A percentile compares a stretch with the other conserved stretches of the same genome.
phyloP scores from a whole-genome alignment of 371 early-diverging fungal genomes.

The Mucor plumbeus region DNA sequence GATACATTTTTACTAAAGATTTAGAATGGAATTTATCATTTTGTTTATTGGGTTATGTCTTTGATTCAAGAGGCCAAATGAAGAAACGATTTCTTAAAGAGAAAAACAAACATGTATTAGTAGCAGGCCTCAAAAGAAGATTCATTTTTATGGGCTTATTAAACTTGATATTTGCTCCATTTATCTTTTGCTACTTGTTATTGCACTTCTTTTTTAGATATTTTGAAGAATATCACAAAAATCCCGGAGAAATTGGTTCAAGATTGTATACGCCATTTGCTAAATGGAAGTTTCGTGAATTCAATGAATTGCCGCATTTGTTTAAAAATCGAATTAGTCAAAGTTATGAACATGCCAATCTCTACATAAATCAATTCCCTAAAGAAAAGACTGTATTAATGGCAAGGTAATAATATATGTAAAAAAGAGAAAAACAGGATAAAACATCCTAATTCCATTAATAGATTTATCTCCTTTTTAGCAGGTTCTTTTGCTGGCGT shows the following conservation, averaged over 20 bases:
- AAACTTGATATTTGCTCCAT: conserved; percentile 86
- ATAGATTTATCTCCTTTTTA: conserved; percentile 88
- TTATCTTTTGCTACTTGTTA: conserved; percentile 83
- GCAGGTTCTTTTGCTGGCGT: conserved; percentile 90
- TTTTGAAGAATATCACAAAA: conserved; percentile 91
- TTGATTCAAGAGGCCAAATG: conserved; percentile 85
- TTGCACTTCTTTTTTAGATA: conserved; percentile 91
- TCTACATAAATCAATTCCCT: conserved; percentile 91
- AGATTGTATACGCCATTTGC: conserved; percentile 89
- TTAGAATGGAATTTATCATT: conserved; percentile 93
- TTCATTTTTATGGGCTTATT: conserved; percentile 88
- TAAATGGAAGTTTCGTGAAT: conserved; percentile 93
- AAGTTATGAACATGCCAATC: conserved; percentile 74
- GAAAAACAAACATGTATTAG: conserved; percentile 63
- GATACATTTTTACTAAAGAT: conserved; percentile 76
- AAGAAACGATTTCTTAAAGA: conserved; percentile 79
- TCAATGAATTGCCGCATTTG: conserved; percentile 94
- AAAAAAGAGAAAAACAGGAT: neutral
- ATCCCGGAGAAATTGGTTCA: conserved; percentile 83
- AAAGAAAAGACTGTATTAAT: conserved; percentile 78
- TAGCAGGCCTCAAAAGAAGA: conserved; percentile 75
- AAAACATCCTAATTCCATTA: neutral
- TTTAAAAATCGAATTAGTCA: conserved; percentile 79
- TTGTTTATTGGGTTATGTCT: conserved; percentile 84
- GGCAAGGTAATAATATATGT: conserved; percentile 62